Conservation (phyloP, 148 eudicot species). For the Hydrangea macrophylla region DNA sequence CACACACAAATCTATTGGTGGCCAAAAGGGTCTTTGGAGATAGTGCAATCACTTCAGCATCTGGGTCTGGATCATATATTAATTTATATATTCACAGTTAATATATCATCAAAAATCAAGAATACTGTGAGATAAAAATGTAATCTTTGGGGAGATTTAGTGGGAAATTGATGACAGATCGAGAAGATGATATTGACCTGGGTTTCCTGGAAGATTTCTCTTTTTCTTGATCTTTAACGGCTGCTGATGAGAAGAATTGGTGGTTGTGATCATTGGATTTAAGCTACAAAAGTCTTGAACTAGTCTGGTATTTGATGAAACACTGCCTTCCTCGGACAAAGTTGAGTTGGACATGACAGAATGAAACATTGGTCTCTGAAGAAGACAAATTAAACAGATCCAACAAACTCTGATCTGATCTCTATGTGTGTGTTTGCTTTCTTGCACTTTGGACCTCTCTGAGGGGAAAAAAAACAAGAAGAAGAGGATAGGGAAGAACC, state of each 20-base stretch:
- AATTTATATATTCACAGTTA: no score
- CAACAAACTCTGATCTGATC: conserved; percentile 21
- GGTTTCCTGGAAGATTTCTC: conserved; percentile 90
- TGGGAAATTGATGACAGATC: neutral
- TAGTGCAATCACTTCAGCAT: conserved; percentile 89
- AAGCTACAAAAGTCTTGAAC: conserved; percentile 37
- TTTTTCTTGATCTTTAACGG: conserved; percentile 74
- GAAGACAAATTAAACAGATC: conserved; percentile 38
- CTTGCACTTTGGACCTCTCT: neutral
- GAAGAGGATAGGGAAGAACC: neutral
- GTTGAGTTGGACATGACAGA: conserved; percentile 57
- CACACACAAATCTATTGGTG: conserved; percentile 83
- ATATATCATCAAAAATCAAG: no score
- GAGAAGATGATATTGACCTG: conserved; percentile 42
- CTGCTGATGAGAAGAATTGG: conserved; percentile 22
- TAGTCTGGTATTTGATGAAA: conserved; percentile 25
- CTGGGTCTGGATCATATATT: conserved; percentile 55
- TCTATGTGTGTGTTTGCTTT: conserved; percentile 17
- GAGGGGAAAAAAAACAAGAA: conserved; percentile 15
- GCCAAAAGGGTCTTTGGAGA: conserved; percentile 79
- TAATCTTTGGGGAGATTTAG: neutral
- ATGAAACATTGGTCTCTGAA: conserved; percentile 53
- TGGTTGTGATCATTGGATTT: conserved; percentile 43
- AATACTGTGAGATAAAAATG: neutral
- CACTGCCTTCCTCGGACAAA: conserved; percentile 61